Conservation (phyloP, 805 yeast species). For the Suhomyces sp. region DNA sequence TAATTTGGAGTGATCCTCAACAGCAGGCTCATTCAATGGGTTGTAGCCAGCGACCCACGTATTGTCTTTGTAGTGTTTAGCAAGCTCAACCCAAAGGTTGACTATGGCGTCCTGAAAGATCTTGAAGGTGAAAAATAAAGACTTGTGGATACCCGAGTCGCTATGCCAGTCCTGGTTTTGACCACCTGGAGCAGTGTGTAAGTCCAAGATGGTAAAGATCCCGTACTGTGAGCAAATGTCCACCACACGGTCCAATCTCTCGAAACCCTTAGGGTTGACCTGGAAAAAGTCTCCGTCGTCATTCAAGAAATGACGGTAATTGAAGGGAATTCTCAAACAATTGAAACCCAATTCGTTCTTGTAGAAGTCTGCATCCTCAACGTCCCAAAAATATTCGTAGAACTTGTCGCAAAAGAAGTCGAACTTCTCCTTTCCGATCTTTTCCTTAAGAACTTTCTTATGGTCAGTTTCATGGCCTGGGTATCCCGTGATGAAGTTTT, state of each 20-base stretch:
- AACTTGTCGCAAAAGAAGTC: constrained; percentile 51
- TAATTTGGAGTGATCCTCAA: constrained; percentile 41
- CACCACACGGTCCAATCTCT: constrained; percentile 42
- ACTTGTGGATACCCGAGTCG: constrained; percentile 47
- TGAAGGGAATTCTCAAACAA: constrained; percentile 51
- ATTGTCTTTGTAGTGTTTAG: constrained; percentile 46
- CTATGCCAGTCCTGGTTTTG: constrained; percentile 57
- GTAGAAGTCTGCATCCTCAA: constrained; percentile 47
- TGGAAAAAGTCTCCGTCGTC: constrained; percentile 44
- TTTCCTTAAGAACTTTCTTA: constrained; percentile 37
- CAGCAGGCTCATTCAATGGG: constrained; percentile 54
- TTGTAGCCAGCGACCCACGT: constrained; percentile 56
- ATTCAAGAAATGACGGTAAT: constrained; percentile 49
- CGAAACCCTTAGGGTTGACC: constrained; percentile 46
- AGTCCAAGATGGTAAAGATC: constrained; percentile 48
- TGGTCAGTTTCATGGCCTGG: constrained; percentile 56
- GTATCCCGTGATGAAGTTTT: constrained; percentile 55
- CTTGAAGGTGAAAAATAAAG: constrained; percentile 51
- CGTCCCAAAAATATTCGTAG: constrained; percentile 55
- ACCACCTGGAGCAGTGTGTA: constrained; percentile 53
- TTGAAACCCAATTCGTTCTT: constrained; percentile 40
- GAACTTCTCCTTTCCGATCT: constrained; percentile 48
- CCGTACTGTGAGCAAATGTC: constrained; percentile 46
- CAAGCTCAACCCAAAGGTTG: constrained; percentile 46
- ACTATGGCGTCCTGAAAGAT: constrained; percentile 47